phyloP scores from a whole-genome alignment of 108 stramenopile species.

The Nitzschia sp. region DNA sequence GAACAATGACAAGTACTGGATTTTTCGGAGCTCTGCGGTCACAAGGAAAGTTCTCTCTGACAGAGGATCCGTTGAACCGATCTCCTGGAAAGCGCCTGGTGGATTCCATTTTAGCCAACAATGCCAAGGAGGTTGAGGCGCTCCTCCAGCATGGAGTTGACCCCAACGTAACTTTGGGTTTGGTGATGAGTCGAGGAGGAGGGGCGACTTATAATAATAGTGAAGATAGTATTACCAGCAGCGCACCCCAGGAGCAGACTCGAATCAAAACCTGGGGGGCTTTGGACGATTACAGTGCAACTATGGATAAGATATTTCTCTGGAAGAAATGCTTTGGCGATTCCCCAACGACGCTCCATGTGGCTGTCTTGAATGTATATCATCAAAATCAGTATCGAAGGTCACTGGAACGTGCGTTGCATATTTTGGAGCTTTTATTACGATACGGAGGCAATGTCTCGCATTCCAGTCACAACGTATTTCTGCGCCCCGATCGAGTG shows the following conservation, averaged over 20 bases:
- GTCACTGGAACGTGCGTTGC: conserved; percentile 1
- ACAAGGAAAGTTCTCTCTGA: background rate
- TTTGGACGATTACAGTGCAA: background rate
- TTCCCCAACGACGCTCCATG: conserved; percentile 10
- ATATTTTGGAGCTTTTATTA: conserved; percentile 5
- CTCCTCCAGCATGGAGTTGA: background rate
- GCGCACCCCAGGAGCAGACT: background rate
- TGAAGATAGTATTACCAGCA: too few species aligned
- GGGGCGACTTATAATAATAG: background rate
- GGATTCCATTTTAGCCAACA: background rate
- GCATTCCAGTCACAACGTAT: background rate
- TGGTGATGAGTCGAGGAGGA: background rate
- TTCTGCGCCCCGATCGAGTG: background rate
- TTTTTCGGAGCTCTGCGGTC: too few species aligned
- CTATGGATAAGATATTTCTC: conserved; percentile 12
- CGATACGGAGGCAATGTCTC: background rate
- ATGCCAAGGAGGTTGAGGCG: background rate
- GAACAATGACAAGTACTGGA: too few species aligned
- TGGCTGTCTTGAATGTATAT: conserved; percentile 17
- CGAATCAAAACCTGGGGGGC: background rate
- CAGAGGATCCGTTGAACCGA: background rate
- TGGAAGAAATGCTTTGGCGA: conserved; percentile 17
- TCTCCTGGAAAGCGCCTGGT: background rate
- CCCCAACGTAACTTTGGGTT: background rate
- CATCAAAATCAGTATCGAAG: background rate